phyloP scores from a whole-genome alignment of 2,329 filamentous ascomycete genomes.

The Sporothrix protearum region DNA sequence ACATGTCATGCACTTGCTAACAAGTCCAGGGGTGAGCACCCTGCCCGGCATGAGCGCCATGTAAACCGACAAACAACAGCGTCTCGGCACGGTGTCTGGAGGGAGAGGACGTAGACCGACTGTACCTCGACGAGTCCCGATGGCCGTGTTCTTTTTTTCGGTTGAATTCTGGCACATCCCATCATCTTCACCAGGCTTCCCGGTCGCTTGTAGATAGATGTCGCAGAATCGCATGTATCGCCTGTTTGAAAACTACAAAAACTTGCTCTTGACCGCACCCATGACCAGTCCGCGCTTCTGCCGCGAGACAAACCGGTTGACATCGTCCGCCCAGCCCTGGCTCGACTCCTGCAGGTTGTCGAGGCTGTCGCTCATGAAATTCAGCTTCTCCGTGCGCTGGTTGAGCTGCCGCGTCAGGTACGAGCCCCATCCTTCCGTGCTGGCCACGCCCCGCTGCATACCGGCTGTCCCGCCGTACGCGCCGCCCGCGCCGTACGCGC shows the following conservation, averaged over 20 bases:
- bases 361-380: slow-evolving; percentile 79
- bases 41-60: slow-evolving; percentile 12
- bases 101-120: neutral
- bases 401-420: slow-evolving; percentile 86
- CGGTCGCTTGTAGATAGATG: neutral
- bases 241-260: slow-evolving; percentile 31
- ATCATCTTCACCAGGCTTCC: neutral
- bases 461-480: slow-evolving; percentile 30
- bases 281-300: slow-evolving; percentile 85
- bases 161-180: neutral
- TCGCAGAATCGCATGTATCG: neutral
- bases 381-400: slow-evolving; percentile 84
- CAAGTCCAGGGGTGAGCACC: slow-evolving; percentile 8
- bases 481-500: slow-evolving; percentile 36
- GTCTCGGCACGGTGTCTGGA: neutral
- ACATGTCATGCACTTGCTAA: too few relatives aligned
- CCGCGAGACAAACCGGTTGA: slow-evolving; percentile 77
- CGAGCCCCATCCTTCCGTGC: slow-evolving; percentile 65
- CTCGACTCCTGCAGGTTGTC: slow-evolving; percentile 77
- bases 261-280: slow-evolving; percentile 63
- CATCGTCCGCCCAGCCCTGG: slow-evolving; percentile 79
- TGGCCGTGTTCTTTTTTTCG: neutral
- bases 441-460: slow-evolving; percentile 23
- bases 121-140: neutral
- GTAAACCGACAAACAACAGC: neutral